A percentile compares a stretch with the other conserved stretches of the same genome.
phyloP scores from a whole-genome alignment of 495 filamentous ascomycete genomes.

The Margaritispora aquatica region DNA sequence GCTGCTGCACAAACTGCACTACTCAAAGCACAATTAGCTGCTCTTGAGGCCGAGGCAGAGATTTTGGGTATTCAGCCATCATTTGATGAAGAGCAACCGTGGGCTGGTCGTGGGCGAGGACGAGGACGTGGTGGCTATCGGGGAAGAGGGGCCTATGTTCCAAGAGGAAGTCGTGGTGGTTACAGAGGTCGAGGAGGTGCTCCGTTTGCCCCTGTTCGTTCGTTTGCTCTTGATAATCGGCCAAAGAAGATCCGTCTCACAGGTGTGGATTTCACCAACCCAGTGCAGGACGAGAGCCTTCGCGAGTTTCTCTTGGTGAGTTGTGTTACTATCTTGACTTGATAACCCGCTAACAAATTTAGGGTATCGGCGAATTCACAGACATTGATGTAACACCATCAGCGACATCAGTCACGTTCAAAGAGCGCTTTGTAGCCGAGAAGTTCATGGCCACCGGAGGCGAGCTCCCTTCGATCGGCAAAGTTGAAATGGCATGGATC shows the following conservation, averaged over 20 bases:
- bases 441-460: slow-evolving; percentile 64
- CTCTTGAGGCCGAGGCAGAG: slow-evolving; percentile 79
- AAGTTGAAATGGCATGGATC: slow-evolving; percentile 72
- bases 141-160: slow-evolving; percentile 36
- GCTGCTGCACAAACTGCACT: slow-evolving; percentile 55
- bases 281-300: slow-evolving; percentile 75
- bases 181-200: slow-evolving; percentile 53
- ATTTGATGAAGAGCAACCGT: slow-evolving; percentile 35
- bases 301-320: slow-evolving; percentile 82
- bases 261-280: slow-evolving; percentile 57
- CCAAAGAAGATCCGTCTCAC: slow-evolving; percentile 70
- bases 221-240: slow-evolving; percentile 81
- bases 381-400: slow-evolving; percentile 61
- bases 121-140: slow-evolving; percentile 42
- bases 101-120: slow-evolving; percentile 33
- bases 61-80: slow-evolving; percentile 63
- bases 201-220: slow-evolving; percentile 36
- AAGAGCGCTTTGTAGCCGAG: slow-evolving; percentile 85
- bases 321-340: slow-evolving; percentile 10
- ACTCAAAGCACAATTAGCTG: slow-evolving; percentile 72
- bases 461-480: slow-evolving; percentile 67
- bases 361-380: slow-evolving; percentile 82
- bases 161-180: slow-evolving; percentile 39
- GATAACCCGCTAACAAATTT: slow-evolving; percentile 20
- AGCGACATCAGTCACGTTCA: slow-evolving; percentile 67